Evolutionary conservation across 805 yeast species (phyloP).

Genomic region (Monosporozyma servazzii): DNA sequence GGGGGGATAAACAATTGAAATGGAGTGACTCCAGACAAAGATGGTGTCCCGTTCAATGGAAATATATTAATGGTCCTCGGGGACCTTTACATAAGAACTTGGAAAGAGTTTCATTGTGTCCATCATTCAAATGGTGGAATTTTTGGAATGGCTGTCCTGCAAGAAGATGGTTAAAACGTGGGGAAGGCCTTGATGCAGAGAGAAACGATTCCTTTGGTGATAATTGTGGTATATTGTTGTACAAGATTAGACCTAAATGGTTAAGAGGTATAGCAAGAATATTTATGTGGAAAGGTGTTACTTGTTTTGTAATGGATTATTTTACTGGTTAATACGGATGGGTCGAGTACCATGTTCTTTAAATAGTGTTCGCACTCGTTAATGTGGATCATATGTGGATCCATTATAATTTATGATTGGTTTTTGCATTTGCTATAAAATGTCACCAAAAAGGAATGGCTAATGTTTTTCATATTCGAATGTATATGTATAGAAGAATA

Average conservation of each 20-base stretch:
- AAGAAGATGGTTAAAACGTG: conserved; percentile 63
- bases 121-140: conserved; percentile 88
- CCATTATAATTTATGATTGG: too few species aligned
- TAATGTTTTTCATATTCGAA: too few species aligned
- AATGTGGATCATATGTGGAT: too few species aligned
- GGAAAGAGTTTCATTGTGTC: conserved; percentile 63
- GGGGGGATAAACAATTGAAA: conserved; percentile 79
- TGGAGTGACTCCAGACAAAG: conserved; percentile 69
- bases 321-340: conserved; percentile 24
- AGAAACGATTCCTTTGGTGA: conserved; percentile 58
- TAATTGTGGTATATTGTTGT: conserved; percentile 61
- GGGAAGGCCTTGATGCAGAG: conserved; percentile 67
- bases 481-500: too few species aligned
- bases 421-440: too few species aligned
- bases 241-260: conserved; percentile 43
- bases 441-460: too few species aligned
- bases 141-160: conserved; percentile 75
- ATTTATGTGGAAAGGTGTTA: conserved; percentile 54
- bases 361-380: too few species aligned
- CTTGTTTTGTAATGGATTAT: conserved; percentile 45
- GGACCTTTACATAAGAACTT: conserved; percentile 84
- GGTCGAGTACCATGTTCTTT: too few species aligned
- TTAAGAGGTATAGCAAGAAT: conserved; percentile 40
- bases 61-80: conserved; percentile 83
- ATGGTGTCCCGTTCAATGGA: conserved; percentile 84